Percentiles rank a stretch among this genome's conserved stretches.
phyloP scores from a whole-genome alignment of 2,329 filamentous ascomycete genomes.

The Dendrostoma leiphaemia region DNA sequence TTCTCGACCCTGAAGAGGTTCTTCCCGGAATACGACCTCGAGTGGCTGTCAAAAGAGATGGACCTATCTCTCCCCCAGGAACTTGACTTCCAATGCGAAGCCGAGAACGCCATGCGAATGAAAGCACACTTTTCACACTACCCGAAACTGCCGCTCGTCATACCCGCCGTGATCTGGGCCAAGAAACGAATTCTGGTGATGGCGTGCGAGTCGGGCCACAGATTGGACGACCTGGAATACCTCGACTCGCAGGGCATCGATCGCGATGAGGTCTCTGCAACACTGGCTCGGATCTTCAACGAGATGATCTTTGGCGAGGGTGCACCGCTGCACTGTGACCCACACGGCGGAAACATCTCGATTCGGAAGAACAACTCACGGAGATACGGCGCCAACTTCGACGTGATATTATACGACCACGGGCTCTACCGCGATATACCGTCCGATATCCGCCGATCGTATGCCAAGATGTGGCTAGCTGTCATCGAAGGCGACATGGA shows the following conservation, averaged over 20 bases:
- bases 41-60: slow-evolving; percentile 95
- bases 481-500: slow-evolving; percentile 86
- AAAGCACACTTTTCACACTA: slow-evolving; percentile 77
- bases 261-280: slow-evolving; percentile 90
- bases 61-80: slow-evolving; percentile 87
- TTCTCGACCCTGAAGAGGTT: slow-evolving; percentile 88
- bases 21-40: slow-evolving; percentile 96
- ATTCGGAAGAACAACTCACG: slow-evolving; percentile 72
- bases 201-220: slow-evolving; percentile 84
- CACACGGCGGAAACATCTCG: slow-evolving; percentile 93
- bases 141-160: slow-evolving; percentile 75
- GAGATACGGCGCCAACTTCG: slow-evolving; percentile 71
- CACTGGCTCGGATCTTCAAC: slow-evolving; percentile 91
- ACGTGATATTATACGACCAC: slow-evolving; percentile 95
- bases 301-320: slow-evolving; percentile 96
- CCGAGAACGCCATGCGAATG: slow-evolving; percentile 76
- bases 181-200: slow-evolving; percentile 89
- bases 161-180: slow-evolving; percentile 88
- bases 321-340: slow-evolving; percentile 92
- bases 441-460: slow-evolving; percentile 71
- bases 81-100: slow-evolving; percentile 85
- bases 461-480: slow-evolving; percentile 96
- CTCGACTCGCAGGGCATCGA: slow-evolving; percentile 85
- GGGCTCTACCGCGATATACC: slow-evolving; percentile 94
- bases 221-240: slow-evolving; percentile 85